Percentiles rank a stretch among this genome's conserved stretches.
Evolutionary conservation across 768 basidiomycete species (phyloP).

Genomic region (Rossbeevera mucosa): DNA sequence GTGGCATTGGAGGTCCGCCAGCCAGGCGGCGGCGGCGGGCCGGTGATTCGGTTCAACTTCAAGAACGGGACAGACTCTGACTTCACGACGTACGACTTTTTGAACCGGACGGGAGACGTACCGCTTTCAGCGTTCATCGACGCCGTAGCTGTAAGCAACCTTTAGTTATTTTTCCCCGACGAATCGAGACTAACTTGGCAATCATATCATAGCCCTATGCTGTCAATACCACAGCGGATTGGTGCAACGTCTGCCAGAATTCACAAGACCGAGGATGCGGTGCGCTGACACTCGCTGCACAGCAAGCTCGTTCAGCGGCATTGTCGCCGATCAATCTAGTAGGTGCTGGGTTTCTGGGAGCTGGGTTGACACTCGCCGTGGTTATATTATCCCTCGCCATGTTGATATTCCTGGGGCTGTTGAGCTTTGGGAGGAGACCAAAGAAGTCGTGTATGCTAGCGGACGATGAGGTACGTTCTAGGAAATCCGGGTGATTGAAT

Average conservation of each 20-base stretch:
- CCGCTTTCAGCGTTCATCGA: conserved; percentile 50
- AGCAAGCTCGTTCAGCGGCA: conserved; percentile 31
- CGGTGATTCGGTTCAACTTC: conserved; percentile 60
- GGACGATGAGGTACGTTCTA: conserved; percentile 20
- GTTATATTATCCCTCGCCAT: conserved; percentile 35
- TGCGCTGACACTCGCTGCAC: conserved; percentile 34
- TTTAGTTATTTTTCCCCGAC: neutral
- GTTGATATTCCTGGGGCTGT: conserved; percentile 39
- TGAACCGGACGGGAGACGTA: conserved; percentile 46
- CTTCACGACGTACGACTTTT: conserved; percentile 47
- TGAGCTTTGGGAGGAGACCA: conserved; percentile 23
- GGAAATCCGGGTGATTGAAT: neutral
- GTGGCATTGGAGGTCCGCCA: conserved; percentile 58
- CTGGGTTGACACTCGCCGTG: conserved; percentile 48
- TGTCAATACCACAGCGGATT: conserved; percentile 49
- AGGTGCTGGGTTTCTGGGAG: conserved; percentile 67
- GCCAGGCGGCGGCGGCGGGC: conserved; percentile 39
- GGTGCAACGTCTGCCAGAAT: conserved; percentile 60
- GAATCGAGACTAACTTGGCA: neutral
- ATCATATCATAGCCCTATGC: conserved; percentile 37
- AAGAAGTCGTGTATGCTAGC: neutral
- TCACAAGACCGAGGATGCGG: conserved; percentile 54
- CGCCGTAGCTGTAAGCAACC: conserved; percentile 33
- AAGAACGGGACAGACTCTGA: conserved; percentile 54
- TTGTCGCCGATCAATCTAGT: conserved; percentile 42